phyloP scores from a whole-genome alignment of 345 rosid species.

The Fremontodendron californicum region DNA sequence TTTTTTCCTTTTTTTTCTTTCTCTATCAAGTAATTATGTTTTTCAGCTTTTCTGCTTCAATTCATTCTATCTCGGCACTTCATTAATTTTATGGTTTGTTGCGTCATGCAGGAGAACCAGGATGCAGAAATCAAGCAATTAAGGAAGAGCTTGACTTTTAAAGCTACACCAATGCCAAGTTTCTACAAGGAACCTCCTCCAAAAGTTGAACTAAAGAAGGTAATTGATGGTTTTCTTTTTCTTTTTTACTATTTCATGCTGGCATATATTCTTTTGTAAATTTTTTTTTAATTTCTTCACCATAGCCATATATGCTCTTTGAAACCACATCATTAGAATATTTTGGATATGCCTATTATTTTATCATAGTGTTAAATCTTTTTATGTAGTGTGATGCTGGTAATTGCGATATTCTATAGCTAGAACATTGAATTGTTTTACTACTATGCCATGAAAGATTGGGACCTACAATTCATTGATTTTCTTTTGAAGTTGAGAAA shows the following conservation, averaged over 20 bases:
- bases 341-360: background rate
- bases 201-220: constrained; percentile 92
- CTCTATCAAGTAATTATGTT: background rate
- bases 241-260: background rate
- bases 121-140: constrained; percentile 86
- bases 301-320: background rate
- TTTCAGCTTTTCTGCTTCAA: constrained; percentile 1
- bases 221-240: constrained; percentile 21
- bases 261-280: background rate
- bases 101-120: constrained; percentile 69
- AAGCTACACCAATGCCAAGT: constrained; percentile 93
- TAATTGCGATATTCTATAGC: background rate
- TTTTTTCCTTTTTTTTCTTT: background rate
- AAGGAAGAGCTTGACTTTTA: constrained; percentile 90
- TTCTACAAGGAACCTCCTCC: constrained; percentile 97
- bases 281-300: background rate
- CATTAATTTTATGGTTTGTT: constrained; percentile 5
- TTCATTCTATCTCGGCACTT: background rate
- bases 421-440: background rate
- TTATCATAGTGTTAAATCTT: background rate
- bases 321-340: background rate
- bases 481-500: background rate
- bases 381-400: background rate
- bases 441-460: background rate
- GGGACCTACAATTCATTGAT: background rate